phyloP scores from a whole-genome alignment of 2,329 filamentous ascomycete species.

The Fusarium dlaminii region DNA sequence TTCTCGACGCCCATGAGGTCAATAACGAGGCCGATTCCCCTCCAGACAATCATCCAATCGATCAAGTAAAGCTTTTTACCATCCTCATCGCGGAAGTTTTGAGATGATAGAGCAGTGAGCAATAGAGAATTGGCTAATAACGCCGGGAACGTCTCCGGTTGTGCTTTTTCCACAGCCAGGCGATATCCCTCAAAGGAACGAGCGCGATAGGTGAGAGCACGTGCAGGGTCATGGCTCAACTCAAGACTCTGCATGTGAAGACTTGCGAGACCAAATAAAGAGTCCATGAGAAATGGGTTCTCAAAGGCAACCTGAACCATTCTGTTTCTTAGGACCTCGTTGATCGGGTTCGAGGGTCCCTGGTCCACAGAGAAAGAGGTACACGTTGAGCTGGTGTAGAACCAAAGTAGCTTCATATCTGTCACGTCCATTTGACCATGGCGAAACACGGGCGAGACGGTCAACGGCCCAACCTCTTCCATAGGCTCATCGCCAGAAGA shows the following conservation, averaged over 20 bases:
- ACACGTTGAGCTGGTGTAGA: conserved; percentile 60
- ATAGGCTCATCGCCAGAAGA: conserved; percentile 11
- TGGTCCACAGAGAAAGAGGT: conserved; percentile 56
- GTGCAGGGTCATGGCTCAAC: conserved; percentile 51
- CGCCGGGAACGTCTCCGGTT: conserved; percentile 58
- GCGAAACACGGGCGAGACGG: conserved; percentile 44
- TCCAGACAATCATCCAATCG: conserved; percentile 66
- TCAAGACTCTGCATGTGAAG: conserved; percentile 58
- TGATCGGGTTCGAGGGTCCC: conserved; percentile 47
- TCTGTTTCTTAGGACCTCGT: conserved; percentile 56
- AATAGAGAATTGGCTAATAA: conserved; percentile 62
- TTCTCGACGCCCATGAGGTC: conserved; percentile 44
- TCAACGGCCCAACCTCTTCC: conserved; percentile 19
- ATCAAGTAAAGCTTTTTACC: conserved; percentile 59
- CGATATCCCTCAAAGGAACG: conserved; percentile 62
- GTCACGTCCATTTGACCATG: conserved; percentile 48
- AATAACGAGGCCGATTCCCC: conserved; percentile 61
- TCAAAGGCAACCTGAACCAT: conserved; percentile 62
- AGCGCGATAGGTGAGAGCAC: conserved; percentile 57
- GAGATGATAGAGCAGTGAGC: conserved; percentile 60
- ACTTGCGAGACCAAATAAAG: conserved; percentile 61
- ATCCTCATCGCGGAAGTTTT: conserved; percentile 60
- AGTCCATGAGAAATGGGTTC: conserved; percentile 65
- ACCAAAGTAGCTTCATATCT: conserved; percentile 66
- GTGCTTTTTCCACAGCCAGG: conserved; percentile 58